Evolutionary conservation across 2,329 filamentous ascomycete species (phyloP), one percentile per base, ranked within the genome.

Genomic region (Cladosporium halotolerans): DNA sequence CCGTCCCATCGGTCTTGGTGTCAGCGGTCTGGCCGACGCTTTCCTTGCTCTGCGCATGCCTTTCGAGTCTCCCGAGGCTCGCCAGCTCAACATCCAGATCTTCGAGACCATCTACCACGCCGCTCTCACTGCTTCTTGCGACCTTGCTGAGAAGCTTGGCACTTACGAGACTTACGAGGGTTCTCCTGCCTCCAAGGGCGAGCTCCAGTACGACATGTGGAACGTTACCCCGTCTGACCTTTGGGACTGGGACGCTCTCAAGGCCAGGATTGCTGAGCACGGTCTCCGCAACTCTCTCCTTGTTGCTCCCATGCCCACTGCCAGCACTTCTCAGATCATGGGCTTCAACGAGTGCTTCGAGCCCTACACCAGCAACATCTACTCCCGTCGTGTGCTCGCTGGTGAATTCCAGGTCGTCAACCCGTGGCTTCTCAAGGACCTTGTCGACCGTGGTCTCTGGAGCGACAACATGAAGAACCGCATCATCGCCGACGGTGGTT

Each of bases 381-480:
- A 99, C 79, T 95, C 92, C 64, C 92, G 93, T 60, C 92, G 93
- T 80, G 93, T 99, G 53, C 80, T 99, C 64, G 93, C 93, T 62
- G 93, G 93, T 65, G 93, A 99, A 73, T 99, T 99, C 84, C 93
- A 99, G 76, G 89, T 99, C 52, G 93, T 99, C 72, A 99, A 99
- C 79, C 93, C 93, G 49, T 99, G 93, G 93, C 76, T 99, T 58
- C 83, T 99, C 57, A 96, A 96, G 80, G 93, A 99, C 66, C 84
- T 99, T 31, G 93, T 99, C 62, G 93, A 99, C 68, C 88, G 96
- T 77, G 93, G 93, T 57, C 80, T 99, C 42, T 99, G 93, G 93
- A 96, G 92, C 45, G 92, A 99, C 75, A 89, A 90, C 77, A 99
- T 99, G 93, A 99, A 99, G 85, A 99, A 99, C 80, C 90, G 93